Evolutionary conservation across 306 rosid genomes (phyloP).

Genomic region (Oemleria cerasiformis): DNA sequence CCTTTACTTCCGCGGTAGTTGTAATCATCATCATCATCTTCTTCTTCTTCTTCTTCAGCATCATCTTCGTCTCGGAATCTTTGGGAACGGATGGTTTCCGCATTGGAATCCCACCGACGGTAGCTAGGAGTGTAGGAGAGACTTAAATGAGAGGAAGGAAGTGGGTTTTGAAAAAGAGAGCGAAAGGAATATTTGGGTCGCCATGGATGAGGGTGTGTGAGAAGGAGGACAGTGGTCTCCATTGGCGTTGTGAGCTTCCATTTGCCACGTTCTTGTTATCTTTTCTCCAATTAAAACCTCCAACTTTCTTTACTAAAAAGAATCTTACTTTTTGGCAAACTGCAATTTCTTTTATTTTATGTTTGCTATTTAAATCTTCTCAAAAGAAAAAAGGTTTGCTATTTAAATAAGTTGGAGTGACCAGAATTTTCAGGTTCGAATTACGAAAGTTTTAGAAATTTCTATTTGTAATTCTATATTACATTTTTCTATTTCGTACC

Average conservation of each 20-base stretch:
- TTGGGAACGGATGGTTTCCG: conserved; percentile 52
- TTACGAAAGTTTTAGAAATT: neutral
- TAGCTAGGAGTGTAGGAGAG: conserved; percentile 41
- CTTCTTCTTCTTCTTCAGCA: conserved; percentile 22
- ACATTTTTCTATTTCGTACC: neutral
- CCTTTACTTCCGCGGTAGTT: conserved; percentile 22
- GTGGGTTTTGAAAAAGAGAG: conserved; percentile 8
- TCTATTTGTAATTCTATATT: neutral
- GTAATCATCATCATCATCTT: conserved; percentile 29
- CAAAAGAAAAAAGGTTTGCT: too few species aligned
- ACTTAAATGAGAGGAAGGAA: conserved; percentile 26
- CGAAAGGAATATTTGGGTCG: conserved; percentile 26
- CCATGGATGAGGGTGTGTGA: conserved; percentile 48
- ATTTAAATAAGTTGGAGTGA: too few species aligned
- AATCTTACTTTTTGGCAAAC: neutral
- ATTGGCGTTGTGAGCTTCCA: conserved; percentile 40
- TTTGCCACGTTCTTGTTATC: conserved; percentile 49
- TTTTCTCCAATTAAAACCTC: neutral
- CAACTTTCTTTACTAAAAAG: neutral
- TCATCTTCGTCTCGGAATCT: conserved; percentile 41
- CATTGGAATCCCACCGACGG: conserved; percentile 83
- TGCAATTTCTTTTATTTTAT: neutral
- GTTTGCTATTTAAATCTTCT: too few species aligned
- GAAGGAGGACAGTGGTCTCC: conserved; percentile 31
- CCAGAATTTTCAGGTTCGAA: too few species aligned